Percentiles rank a stretch among this genome's conserved stretches.
Conservation (phyloP, 2,329 filamentous ascomycete genomes). For the Colletotrichum lentis region DNA sequence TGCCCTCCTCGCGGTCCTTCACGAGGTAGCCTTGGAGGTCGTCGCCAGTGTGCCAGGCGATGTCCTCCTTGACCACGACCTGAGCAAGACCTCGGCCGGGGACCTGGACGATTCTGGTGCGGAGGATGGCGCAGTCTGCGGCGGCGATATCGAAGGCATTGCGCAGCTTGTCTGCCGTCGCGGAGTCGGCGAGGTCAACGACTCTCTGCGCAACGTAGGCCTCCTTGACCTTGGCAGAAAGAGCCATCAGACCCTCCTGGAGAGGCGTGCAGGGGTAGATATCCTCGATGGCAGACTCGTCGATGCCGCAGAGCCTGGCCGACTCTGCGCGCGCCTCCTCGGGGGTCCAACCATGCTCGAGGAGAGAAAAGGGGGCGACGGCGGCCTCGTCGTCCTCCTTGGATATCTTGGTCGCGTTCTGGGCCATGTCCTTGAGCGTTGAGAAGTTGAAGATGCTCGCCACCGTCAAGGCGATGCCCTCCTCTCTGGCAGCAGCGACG, state of each 20-base stretch:
- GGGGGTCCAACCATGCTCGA: conserved; percentile 47
- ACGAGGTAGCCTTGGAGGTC: conserved; percentile 53
- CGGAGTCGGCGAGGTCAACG: conserved; percentile 50
- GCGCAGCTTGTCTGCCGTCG: conserved; percentile 51
- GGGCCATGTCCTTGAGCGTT: conserved; percentile 55
- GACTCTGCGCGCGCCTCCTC: conserved; percentile 49
- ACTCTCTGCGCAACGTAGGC: conserved; percentile 63
- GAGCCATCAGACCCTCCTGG: conserved; percentile 63
- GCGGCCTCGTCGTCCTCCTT: conserved; percentile 32
- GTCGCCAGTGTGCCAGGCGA: conserved; percentile 47
- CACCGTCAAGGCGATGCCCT: conserved; percentile 53
- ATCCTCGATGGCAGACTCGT: conserved; percentile 53
- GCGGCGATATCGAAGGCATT: conserved; percentile 54
- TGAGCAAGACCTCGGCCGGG: conserved; percentile 56
- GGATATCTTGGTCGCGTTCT: conserved; percentile 44
- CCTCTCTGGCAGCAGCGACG: conserved; percentile 53
- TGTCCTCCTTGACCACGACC: conserved; percentile 54
- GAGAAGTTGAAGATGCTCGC: conserved; percentile 57
- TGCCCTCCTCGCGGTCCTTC: conserved; percentile 50
- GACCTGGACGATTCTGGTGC: conserved; percentile 59
- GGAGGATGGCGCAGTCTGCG: conserved; percentile 52
- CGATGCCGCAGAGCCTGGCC: conserved; percentile 52
- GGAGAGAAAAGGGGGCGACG: conserved; percentile 51
- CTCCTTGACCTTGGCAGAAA: conserved; percentile 60
- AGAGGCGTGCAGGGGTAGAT: conserved; percentile 63